Evolutionary conservation across 352 stramenopile genomes (phyloP), one percentile per base, ranked within the genome.

Genomic region (Phytophthora melonis): DNA sequence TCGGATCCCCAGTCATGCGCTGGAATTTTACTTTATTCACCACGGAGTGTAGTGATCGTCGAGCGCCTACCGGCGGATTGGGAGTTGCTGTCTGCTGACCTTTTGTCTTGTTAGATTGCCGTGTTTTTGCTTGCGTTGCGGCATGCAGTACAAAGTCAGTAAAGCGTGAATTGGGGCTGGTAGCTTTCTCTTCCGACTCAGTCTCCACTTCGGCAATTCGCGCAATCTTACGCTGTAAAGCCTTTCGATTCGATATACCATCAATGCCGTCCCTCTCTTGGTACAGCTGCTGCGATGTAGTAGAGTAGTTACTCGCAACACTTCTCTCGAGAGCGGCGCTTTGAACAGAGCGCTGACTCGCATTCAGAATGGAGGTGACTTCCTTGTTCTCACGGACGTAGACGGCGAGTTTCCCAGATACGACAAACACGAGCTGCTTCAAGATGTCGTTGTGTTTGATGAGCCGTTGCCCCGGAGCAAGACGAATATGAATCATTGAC

Each of bases 301-400:
- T 93, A 32, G 83, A 88, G 74, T 91, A 91, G 55, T 93, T 91
- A 60, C 83, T 93, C 11, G 77, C 80, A 62, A 93, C 82, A 57
- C 77, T 84, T 50, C 67, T 76, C 71, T 93, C 83, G 0, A 91
- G 70, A 61, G 84, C 79, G 1, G 87, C 58, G 62, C 82, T 93
- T 27, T 84, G 78, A 18, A 91, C 78, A 1, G 82, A 88, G 0
- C 81, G 83, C 50, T 89, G 82, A 32, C 81, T 91, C 5, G 81
- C 83, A n/a, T 88, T 68, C 30, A 89, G 58, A 13, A 88, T 67
- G 0, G 72, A 76, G 2, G 75, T 57, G 2, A 79, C 69, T 25
- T 91, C 79, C 10, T 88, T 69, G 34, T 73, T 81, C 50, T 82
- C 72, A 0, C 67, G 78, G 16, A 87, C 72, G 19, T 82, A 85